These are phyloP conservation scores for Waltiozyma sp. DNA, from an alignment of 1,139 yeast species.

Conservation along the genomic window DNA sequence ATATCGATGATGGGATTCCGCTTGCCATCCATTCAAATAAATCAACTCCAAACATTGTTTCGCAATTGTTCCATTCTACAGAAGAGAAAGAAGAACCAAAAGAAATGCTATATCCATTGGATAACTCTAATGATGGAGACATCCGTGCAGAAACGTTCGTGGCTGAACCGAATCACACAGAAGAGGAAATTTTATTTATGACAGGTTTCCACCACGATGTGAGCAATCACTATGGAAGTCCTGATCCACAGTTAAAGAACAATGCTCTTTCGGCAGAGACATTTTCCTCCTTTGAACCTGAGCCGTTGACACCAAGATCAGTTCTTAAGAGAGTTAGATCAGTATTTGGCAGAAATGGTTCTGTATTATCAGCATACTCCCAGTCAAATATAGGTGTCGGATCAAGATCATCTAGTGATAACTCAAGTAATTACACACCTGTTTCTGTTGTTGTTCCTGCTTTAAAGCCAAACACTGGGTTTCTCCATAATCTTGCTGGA, in stretches of 20 bases:
- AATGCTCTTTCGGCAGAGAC: not conserved
- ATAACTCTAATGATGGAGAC: not conserved
- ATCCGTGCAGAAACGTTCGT: no score
- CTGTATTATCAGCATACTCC: not conserved
- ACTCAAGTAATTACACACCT: slow-evolving; percentile 12
- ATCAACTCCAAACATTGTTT: not conserved
- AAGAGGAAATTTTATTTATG: not conserved
- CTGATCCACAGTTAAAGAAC: no score
- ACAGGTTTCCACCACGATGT: not conserved
- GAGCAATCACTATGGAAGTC: no score
- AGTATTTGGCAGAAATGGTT: not conserved
- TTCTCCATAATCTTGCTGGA: slow-evolving; percentile 10
- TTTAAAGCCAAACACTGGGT: slow-evolving; percentile 5
- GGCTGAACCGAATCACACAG: not conserved
- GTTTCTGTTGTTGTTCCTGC: slow-evolving; percentile 16
- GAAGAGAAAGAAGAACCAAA: not conserved
- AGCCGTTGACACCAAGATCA: not conserved
- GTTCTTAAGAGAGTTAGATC: not conserved
- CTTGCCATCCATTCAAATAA: not conserved
- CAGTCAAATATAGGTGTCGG: not conserved
- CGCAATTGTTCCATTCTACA: not conserved
- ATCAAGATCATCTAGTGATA: not conserved
- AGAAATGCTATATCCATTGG: not conserved
- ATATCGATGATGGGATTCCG: not conserved
- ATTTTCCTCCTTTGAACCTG: not conserved